Evolutionary conservation across 176 grass and related monocot genomes (phyloP), one percentile per base, ranked within the genome.

Genomic region (Cenchrus purpureus): DNA sequence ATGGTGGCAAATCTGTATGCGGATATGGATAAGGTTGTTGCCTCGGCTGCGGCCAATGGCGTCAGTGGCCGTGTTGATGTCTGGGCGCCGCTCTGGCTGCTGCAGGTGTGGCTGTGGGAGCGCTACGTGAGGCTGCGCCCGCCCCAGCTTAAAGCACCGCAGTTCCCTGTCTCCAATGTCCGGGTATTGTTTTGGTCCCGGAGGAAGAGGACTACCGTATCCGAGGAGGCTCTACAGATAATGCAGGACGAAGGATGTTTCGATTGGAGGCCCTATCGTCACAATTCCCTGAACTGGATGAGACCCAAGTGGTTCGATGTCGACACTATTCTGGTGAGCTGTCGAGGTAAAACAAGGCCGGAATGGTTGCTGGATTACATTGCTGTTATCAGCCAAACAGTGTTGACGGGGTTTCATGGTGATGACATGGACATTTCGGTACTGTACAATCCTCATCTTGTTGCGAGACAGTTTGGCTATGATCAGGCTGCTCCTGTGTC

Each of bases 61-160:
- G 25, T 22, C 0, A 69, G 17, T 3, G 76, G 65, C 9, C 89
- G 86, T 3, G 12, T 84, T 6, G 86, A 86, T 20, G 58, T 88
- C 34, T 91, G 63, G 79, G 83, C 64, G 6, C 88, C 89, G 32
- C 73, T 91, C 70, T 90, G 80, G 74, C 80, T 94, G 70, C 86
- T 94, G 52, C 88, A 94, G 78, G 83, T 63, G 37, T 94, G 92
- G 92, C 71, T 91, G 37, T 94, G 92, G 88, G 92, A 90, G 52
- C 82, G 76, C 54, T 94, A 68, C 3, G 67, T 81, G 48, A 42
- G 50, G 40, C 71, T 94, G 79, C 65, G 43, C 28, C 92, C 88
- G 0, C 63, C 76, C 5, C 69, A 25, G 40, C 42, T 69, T 49
- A 82, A 68, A 48, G 82, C 65, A 4, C 77, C 84, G 1, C 65